These are phyloP conservation scores for Scenedesmus sp. DNA, from an alignment of 163 green algal species.

Conservation along the genomic window DNA sequence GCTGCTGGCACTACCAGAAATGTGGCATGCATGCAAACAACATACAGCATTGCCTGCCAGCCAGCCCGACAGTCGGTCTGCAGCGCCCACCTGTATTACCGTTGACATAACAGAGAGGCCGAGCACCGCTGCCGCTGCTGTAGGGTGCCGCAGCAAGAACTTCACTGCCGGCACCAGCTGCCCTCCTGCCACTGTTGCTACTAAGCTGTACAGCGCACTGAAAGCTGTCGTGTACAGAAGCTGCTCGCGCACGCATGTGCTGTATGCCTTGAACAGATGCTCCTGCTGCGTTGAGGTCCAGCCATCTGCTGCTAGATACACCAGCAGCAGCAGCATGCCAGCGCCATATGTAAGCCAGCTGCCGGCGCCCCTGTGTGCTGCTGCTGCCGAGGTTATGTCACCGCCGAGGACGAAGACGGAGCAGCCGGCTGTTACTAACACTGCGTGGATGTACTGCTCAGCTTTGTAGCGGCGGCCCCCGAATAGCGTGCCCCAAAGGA, in stretches of 20 bases:
- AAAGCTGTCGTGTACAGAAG: conserved; percentile 48
- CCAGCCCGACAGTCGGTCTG: neutral
- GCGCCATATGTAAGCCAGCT: conserved; percentile 18
- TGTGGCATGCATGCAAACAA: no score
- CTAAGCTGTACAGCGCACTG: conserved; percentile 23
- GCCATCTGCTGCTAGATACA: conserved; percentile 96
- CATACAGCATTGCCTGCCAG: neutral
- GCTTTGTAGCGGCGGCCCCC: conserved; percentile 82
- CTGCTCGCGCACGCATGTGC: conserved; percentile 37
- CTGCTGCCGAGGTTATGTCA: conserved; percentile 29
- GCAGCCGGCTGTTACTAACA: conserved; percentile 87
- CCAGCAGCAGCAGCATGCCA: conserved; percentile 87
- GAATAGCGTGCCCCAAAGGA: conserved; percentile 77
- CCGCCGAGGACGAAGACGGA: conserved; percentile 90
- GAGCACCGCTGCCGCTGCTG: conserved; percentile 82
- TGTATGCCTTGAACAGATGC: conserved; percentile 27
- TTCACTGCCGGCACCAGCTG: conserved; percentile 79
- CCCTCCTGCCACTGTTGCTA: conserved; percentile 71
- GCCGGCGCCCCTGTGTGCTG: neutral
- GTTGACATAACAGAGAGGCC: conserved; percentile 72
- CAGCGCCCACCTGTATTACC: conserved; percentile 46
- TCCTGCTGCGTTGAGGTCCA: conserved; percentile 99
- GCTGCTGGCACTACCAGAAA: no score
- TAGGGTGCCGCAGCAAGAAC: conserved; percentile 85
- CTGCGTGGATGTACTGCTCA: conserved; percentile 86